A percentile compares a stretch with the other conserved stretches of the same genome.
phyloP scores from a whole-genome alignment of 2,329 filamentous ascomycete species.

The Thielaviopsis ethacetica region DNA sequence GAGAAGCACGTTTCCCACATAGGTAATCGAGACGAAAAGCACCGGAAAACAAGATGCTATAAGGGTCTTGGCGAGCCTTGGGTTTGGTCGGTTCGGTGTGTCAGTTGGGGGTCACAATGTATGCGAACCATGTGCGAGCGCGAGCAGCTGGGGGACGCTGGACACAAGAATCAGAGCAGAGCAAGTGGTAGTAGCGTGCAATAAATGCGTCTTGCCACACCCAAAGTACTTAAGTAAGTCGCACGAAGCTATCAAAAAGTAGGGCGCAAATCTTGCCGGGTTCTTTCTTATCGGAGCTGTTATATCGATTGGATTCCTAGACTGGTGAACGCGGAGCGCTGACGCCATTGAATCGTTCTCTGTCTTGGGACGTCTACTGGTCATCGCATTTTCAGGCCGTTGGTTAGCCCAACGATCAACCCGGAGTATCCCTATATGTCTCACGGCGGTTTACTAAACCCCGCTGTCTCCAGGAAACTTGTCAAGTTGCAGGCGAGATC shows the following conservation, averaged over 20 bases:
- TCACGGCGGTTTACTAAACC: background rate
- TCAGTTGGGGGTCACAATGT: background rate
- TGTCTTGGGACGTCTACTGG: too few species aligned
- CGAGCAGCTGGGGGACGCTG: background rate
- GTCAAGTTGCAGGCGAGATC: background rate
- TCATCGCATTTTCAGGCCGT: too few species aligned
- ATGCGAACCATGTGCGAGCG: background rate
- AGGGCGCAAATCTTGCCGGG: background rate
- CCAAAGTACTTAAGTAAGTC: background rate
- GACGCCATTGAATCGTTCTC: background rate
- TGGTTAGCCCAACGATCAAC: background rate
- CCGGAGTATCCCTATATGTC: background rate
- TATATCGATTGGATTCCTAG: background rate
- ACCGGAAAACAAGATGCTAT: background rate
- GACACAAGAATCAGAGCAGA: background rate
- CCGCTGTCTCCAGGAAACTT: background rate
- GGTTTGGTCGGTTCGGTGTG: background rate
- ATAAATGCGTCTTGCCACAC: background rate
- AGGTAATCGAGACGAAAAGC: background rate
- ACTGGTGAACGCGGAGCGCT: background rate
- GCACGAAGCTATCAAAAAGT: background rate
- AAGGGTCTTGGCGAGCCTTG: background rate
- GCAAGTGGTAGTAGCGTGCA: background rate
- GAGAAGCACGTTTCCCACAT: background rate
- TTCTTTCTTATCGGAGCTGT: background rate